Percentiles rank a stretch among this genome's conserved stretches.
Conservation (phyloP, 257 asterid genomes). For the Solanum lycopersicoides region DNA sequence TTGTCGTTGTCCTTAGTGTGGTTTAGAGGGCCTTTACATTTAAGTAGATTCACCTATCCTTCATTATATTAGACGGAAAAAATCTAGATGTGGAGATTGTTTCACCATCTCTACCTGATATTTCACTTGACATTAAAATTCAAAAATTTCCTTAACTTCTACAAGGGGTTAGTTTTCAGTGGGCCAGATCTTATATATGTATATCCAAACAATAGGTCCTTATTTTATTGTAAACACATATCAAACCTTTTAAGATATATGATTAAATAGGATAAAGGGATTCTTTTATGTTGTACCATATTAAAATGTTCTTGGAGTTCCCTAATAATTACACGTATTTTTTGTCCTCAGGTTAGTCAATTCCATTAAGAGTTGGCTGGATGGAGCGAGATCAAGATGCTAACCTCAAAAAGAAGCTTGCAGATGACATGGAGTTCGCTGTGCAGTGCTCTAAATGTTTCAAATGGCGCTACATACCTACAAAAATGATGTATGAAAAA, state of each 20-base stretch:
- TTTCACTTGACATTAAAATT: not conserved
- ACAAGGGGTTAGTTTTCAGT: not conserved
- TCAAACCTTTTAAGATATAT: not conserved
- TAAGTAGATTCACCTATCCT: no score
- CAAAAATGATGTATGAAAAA: constrained; percentile 67
- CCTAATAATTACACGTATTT: not conserved
- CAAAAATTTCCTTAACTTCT: not conserved
- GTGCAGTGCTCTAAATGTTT: constrained; percentile 64
- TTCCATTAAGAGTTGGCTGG: not conserved
- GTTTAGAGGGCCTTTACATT: no score
- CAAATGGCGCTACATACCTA: constrained; percentile 79
- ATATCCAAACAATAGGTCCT: not conserved
- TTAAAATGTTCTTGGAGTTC: not conserved
- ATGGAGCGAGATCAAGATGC: not conserved
- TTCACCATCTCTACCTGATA: not conserved
- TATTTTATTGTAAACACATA: not conserved
- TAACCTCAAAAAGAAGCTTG: not conserved
- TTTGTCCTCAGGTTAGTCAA: not conserved
- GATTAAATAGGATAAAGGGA: not conserved
- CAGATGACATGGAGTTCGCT: no score
- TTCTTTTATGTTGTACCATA: not conserved
- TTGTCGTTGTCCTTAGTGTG: no score
- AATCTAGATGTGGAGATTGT: no score
- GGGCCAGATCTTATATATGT: not conserved
- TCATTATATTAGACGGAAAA: no score